These are phyloP conservation scores for Naganishia antarctica DNA, from an alignment of 768 basidiomycete species.

Conservation along the genomic window DNA sequence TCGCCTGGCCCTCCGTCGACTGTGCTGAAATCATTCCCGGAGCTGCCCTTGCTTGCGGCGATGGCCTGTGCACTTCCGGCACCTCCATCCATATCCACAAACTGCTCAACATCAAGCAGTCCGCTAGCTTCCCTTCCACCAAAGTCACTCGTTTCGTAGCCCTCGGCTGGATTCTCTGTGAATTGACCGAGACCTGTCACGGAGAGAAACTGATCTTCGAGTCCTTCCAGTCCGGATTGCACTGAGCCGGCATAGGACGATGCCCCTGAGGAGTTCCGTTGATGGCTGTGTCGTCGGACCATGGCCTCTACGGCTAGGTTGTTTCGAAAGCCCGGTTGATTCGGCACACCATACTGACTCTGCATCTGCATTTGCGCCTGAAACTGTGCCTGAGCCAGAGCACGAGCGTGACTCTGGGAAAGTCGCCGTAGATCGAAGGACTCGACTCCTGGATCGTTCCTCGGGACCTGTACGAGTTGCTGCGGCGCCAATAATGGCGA, in stretches of 20 bases:
- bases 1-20: not conserved
- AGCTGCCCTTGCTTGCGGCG: not conserved
- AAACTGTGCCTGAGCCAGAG: constrained; percentile 1
- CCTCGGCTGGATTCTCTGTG: constrained; percentile 3
- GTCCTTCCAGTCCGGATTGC: constrained; percentile 20
- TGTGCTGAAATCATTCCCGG: not conserved
- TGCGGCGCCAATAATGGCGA: constrained; percentile 1
- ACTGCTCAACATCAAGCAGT: constrained; percentile 11
- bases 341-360: not conserved
- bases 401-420: not conserved
- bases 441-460: not conserved
- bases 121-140: constrained; percentile 21
- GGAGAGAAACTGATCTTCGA: constrained; percentile 23
- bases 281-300: constrained; percentile 7
- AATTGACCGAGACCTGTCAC: not conserved
- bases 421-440: not conserved
- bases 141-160: constrained; percentile 20
- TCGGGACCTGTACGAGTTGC: not conserved
- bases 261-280: constrained; percentile 5
- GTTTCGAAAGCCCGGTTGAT: constrained; percentile 2
- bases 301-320: constrained; percentile 11
- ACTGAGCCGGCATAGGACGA: constrained; percentile 26
- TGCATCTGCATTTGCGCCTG: constrained; percentile 3
- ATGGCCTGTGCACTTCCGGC: not conserved
- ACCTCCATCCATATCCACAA: constrained; percentile 15